Conservation (phyloP, 805 yeast genomes). For the Wickerhamiella sorbophila region DNA sequence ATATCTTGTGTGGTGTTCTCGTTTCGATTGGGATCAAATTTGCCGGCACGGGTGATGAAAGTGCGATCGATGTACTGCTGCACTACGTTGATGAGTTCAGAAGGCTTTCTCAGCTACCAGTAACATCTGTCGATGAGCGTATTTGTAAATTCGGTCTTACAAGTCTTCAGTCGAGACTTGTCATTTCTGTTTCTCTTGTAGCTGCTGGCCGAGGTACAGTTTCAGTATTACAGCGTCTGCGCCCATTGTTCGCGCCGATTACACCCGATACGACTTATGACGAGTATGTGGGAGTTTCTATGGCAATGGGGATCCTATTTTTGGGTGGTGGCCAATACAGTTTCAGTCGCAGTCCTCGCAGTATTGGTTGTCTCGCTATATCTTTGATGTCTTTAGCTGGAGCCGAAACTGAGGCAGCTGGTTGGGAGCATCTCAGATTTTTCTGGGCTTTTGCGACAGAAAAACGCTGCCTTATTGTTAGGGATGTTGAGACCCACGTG, state of each 20-base stretch:
- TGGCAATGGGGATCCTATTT: slow-evolving; percentile 77
- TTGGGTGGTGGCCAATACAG: slow-evolving; percentile 90
- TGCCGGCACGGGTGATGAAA: slow-evolving; percentile 51
- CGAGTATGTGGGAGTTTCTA: slow-evolving; percentile 58
- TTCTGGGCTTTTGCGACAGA: slow-evolving; percentile 82
- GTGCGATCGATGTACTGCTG: slow-evolving; percentile 36
- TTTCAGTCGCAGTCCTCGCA: slow-evolving; percentile 44
- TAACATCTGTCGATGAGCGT: slow-evolving; percentile 18
- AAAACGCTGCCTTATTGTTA: slow-evolving; percentile 62
- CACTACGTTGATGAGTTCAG: slow-evolving; percentile 40
- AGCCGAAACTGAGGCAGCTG: slow-evolving; percentile 25
- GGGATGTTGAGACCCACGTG: slow-evolving; percentile 49
- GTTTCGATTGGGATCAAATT: slow-evolving; percentile 58
- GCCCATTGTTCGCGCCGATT: slow-evolving; percentile 48
- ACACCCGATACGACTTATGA: slow-evolving; percentile 38
- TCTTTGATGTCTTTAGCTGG: slow-evolving; percentile 52
- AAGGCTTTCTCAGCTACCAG: slow-evolving; percentile 30
- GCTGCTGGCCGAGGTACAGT: slow-evolving; percentile 91
- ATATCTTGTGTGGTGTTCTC: slow-evolving; percentile 60
- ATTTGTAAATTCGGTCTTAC: slow-evolving; percentile 29
- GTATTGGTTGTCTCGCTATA: slow-evolving; percentile 56
- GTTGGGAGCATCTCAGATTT: slow-evolving; percentile 72
- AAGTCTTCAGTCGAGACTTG: slow-evolving; percentile 42
- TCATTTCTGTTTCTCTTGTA: slow-evolving; percentile 52
- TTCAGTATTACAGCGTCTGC: slow-evolving; percentile 54